These are phyloP conservation scores for Chrysosphaeria jannelii DNA, from an alignment of 2,329 filamentous ascomycete species.

Conservation along the genomic window DNA sequence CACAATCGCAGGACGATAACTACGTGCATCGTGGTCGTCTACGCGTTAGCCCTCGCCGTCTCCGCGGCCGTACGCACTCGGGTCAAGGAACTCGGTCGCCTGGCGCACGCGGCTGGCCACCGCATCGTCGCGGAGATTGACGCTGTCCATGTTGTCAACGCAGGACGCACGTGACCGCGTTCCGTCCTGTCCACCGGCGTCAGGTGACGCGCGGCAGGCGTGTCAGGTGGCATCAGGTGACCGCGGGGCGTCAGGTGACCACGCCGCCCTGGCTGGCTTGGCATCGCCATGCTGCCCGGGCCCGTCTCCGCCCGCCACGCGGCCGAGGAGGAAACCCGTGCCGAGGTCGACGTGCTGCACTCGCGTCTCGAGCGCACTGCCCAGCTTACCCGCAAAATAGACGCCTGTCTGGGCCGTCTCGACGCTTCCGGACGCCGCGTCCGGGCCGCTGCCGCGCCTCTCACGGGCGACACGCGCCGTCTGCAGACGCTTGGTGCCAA, in stretches of 20 bases:
- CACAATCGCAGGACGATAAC: conserved; percentile 75
- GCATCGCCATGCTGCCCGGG: conserved; percentile 13
- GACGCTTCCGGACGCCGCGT: conserved; percentile 76
- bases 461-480: conserved; percentile 74
- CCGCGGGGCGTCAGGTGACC: neutral
- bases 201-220: conserved; percentile 1
- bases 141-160: conserved; percentile 27
- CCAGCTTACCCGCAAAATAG: conserved; percentile 81
- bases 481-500: conserved; percentile 73
- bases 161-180: conserved; percentile 1
- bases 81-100: conserved; percentile 82
- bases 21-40: conserved; percentile 26
- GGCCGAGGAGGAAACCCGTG: conserved; percentile 34
- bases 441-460: conserved; percentile 68
- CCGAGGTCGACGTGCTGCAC: conserved; percentile 40
- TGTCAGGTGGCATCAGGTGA: neutral
- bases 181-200: neutral
- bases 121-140: conserved; percentile 57
- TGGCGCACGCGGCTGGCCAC: conserved; percentile 57
- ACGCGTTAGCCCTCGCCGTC: conserved; percentile 1
- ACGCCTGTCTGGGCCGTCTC: conserved; percentile 55
- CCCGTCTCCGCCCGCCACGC: conserved; percentile 13
- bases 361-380: conserved; percentile 71
- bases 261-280: conserved; percentile 1
- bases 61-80: conserved; percentile 21